Evolutionary conservation across 306 rosid genomes (phyloP), one percentile per base, ranked within the genome.

Genomic region (Benincasa hispida): DNA sequence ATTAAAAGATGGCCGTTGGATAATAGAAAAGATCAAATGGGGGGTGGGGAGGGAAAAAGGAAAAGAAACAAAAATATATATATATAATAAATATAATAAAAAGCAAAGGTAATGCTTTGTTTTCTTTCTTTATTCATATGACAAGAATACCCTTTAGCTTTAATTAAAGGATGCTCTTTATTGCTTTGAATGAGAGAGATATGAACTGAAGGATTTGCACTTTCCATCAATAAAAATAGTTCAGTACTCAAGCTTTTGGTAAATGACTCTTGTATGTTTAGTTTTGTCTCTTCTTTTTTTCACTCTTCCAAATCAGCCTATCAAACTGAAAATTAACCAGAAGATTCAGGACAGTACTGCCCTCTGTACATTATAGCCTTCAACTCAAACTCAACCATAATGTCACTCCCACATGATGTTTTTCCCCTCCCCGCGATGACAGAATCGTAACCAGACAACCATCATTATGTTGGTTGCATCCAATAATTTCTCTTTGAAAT

Each of bases 61-160:
- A 77, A 82, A 79, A 5, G 53, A 24, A 37, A 73, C 80, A 83
- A n/a, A 66, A 47, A 14, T 5, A 35, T 35, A 35, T 41, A 9
- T 41, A 45, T 45, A 45, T 45, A 39, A 45, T 3, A 13, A 0
- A 45, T 45, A 11, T 45, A 21, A 58, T 3, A 24, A 11, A 37
- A 39, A 85, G 87, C 76, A 85, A 86, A 89, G 89, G 60, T 76
- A 77, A 82, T 86, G 91, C 87, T 84, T 41, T 69, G n/a, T 81
- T 81, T 84, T 67, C 83, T 84, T 81, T 84, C 72, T 82, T 84
- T 81, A 63, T 82, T 86, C 76, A 60, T 76, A 67, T 85, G 94
- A 85, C 98, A 88, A 91, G 81, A 89, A 76, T 91, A 83, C 88
- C 94, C 94, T 86, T 87, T 87, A 81, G 89, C 98, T 92, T 88